Evolutionary conservation across 2,329 filamentous ascomycete species (phyloP), one percentile per base, ranked within the genome.

Genomic region (Trichoderma sp.): DNA sequence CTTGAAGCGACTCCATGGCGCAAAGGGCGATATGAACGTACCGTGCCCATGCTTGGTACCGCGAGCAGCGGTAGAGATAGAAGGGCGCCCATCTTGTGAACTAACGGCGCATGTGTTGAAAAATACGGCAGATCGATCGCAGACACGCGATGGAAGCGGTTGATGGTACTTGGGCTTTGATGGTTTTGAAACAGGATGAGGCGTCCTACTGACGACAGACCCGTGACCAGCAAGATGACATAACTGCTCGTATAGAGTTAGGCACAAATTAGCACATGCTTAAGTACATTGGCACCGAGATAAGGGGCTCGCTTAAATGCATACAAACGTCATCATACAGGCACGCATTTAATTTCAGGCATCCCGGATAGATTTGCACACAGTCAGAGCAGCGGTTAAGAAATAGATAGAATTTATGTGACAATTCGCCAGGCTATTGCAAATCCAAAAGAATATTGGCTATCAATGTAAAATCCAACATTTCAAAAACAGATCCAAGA

Each of bases 21-120:
- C 39, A 43, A 62, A 34, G 12, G 24, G 2, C 1, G 26, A 12
- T 14, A 72, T 62, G 53, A 73, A 87, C 92, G 74, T 91, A 98
- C 94, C 70, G 94, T 94, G 81, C 93, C 89, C 76, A 93, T 84
- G 84, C 94, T 94, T 74, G 96, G 96, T 76, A 99, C 82, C 76
- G 93, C 95, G 83, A 99, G 85, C 74, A 99, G 86, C 76, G 96
- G 96, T 74, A 99, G 82, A 74, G 95, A 98, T 70, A 99, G 87
- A 78, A 97, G 85, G 76, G 94, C 95, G 79, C 96, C 96, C 96
- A 99, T 99, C 14, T 53, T 57, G 61, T 34, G 3, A 26, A 64
- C 26, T n/a, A 63, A 36, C 11, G 47, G 63, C 36, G 28, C 58
- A 63, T 56, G 28, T 30, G 58, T 11, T n/a, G 30, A 21, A 39